A percentile compares a stretch with the other conserved stretches of the same genome.
Evolutionary conservation across 1,284 basidiomycete genomes (phyloP).

Genomic region (Microbotryomycetes sp.): DNA sequence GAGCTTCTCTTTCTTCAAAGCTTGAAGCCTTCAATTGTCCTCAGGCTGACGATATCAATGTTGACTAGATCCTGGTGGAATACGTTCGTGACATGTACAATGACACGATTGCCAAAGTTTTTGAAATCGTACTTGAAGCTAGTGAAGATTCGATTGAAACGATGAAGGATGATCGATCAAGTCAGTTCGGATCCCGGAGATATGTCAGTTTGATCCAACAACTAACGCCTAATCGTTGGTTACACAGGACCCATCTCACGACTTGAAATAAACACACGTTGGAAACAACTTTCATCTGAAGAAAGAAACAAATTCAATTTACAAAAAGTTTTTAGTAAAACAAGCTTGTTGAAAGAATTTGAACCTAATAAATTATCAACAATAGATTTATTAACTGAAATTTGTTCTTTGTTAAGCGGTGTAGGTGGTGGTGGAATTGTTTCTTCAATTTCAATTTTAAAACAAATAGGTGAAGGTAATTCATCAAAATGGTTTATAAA

Average conservation of each 20-base stretch:
- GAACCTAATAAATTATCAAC: not conserved
- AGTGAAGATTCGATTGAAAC: slow-evolving; percentile 25
- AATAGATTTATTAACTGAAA: not conserved
- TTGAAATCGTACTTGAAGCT: slow-evolving; percentile 24
- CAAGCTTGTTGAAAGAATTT: not conserved
- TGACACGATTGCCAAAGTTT: not conserved
- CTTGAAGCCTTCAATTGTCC: not conserved
- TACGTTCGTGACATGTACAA: slow-evolving; percentile 1
- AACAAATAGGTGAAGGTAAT: slow-evolving; percentile 49
- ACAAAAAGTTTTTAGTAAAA: not conserved
- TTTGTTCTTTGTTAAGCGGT: not conserved
- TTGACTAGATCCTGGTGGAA: slow-evolving; percentile 3
- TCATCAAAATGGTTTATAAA: slow-evolving; percentile 63
- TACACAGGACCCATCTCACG: not conserved
- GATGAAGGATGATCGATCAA: not conserved
- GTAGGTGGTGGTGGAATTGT: not conserved
- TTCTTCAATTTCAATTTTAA: not conserved
- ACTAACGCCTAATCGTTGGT: no score
- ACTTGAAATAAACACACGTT: not conserved
- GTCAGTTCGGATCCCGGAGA: no score
- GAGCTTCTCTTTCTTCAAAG: slow-evolving; percentile 32
- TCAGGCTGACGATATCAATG: not conserved
- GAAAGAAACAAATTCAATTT: not conserved
- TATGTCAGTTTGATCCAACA: no score
- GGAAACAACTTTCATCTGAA: not conserved